Evolutionary conservation across 2,329 filamentous ascomycete species (phyloP).

Genomic region (Aspergillus fumigatiaffinis): DNA sequence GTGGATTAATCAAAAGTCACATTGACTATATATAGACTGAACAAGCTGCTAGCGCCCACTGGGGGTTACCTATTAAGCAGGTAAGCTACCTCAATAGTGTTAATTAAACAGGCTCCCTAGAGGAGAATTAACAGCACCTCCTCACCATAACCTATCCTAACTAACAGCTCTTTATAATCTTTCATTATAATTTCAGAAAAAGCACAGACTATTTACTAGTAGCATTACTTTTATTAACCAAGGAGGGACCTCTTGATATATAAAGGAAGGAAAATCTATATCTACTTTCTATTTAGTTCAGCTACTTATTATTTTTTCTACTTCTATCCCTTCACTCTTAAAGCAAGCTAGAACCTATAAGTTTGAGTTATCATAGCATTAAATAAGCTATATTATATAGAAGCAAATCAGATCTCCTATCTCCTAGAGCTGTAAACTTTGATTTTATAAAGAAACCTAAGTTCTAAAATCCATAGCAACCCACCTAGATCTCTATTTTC

Average conservation of each 20-base stretch:
- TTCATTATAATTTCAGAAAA: too few relatives aligned
- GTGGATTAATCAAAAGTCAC: too few relatives aligned
- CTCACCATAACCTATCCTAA: too few relatives aligned
- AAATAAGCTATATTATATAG: neutral
- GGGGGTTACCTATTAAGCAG: too few relatives aligned
- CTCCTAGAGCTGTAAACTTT: neutral
- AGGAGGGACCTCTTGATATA: neutral
- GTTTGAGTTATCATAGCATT: neutral
- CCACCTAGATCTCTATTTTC: neutral
- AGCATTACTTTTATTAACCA: neutral
- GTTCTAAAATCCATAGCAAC: neutral
- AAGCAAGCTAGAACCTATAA: neutral
- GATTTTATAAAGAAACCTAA: neutral
- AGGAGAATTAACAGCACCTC: too few relatives aligned
- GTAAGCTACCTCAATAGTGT: too few relatives aligned
- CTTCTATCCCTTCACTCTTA: neutral
- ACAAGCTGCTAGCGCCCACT: too few relatives aligned
- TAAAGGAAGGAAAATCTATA: neutral
- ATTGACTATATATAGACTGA: too few relatives aligned
- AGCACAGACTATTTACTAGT: neutral
- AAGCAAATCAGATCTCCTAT: neutral
- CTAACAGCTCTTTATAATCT: too few relatives aligned
- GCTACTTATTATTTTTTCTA: neutral
- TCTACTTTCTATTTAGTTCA: neutral
- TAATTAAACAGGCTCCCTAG: too few relatives aligned